Percentiles rank a stretch among this genome's conserved stretches.
Conservation (phyloP, 805 yeast genomes). For the Schwanniomyces polymorphus region DNA sequence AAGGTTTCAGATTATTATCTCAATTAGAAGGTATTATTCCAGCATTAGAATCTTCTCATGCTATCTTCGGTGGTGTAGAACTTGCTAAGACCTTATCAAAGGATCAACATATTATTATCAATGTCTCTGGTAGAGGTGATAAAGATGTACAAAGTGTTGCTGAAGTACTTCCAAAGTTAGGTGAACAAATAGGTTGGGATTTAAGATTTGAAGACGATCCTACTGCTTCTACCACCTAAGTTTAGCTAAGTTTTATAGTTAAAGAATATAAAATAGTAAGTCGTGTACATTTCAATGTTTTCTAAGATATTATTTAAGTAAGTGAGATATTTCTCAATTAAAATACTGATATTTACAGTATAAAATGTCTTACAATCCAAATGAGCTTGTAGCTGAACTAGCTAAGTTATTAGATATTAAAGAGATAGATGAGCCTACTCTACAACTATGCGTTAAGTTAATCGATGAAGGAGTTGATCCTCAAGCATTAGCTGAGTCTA, state of each 20-base stretch:
- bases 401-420: conserved; percentile 22
- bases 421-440: conserved; percentile 25
- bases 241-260: not conserved
- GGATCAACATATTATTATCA: conserved; percentile 81
- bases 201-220: conserved; percentile 67
- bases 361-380: conserved; percentile 8
- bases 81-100: conserved; percentile 78
- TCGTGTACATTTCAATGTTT: not conserved
- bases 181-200: conserved; percentile 95
- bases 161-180: conserved; percentile 84
- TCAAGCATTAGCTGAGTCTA: conserved; percentile 22
- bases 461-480: conserved; percentile 43
- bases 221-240: not conserved
- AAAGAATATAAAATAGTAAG: not conserved
- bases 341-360: too few species aligned
- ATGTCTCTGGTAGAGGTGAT: conserved; percentile 98
- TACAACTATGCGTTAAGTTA: conserved; percentile 31
- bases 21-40: conserved; percentile 98
- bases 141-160: conserved; percentile 98
- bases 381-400: conserved; percentile 18
- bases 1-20: conserved; percentile 84
- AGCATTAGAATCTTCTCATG: conserved; percentile 97
- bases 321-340: too few species aligned
- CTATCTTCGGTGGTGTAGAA: conserved; percentile 86
- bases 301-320: too few species aligned